phyloP scores from a whole-genome alignment of 2,329 filamentous ascomycete species.

The Ophiosphaerella korrae region DNA sequence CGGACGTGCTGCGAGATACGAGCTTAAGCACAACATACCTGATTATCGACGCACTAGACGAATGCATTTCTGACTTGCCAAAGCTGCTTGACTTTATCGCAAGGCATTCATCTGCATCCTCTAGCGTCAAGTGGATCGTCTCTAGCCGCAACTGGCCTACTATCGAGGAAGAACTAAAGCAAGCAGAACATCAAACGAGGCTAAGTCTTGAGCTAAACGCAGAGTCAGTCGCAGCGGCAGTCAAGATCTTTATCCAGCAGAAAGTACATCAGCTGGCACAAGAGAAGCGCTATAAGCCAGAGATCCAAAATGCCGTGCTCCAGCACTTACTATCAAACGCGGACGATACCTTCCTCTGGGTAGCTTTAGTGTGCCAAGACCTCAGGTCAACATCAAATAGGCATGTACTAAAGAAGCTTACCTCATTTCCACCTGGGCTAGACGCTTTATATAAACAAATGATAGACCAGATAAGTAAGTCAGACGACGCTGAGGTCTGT shows the following conservation, averaged over 20 bases:
- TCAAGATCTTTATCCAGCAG: constrained; percentile 45
- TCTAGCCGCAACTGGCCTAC: constrained; percentile 14
- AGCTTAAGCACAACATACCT: constrained; percentile 7
- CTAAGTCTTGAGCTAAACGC: constrained; percentile 34
- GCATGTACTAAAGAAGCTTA: constrained; percentile 1
- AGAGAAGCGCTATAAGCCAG: constrained; percentile 45
- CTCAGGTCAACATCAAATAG: constrained; percentile 35
- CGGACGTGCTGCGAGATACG: constrained; percentile 51
- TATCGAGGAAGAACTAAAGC: constrained; percentile 41
- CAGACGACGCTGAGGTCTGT: constrained; percentile 27
- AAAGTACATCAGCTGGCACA: constrained; percentile 39
- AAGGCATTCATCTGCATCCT: constrained; percentile 9
- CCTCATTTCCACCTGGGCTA: constrained; percentile 39
- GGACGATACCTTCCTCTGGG: too few relatives aligned
- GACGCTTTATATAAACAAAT: constrained; percentile 48
- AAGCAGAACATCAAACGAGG: background rate
- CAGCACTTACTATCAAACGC: too few relatives aligned
- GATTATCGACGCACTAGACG: constrained; percentile 15
- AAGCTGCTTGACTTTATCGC: background rate
- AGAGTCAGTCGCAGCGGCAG: constrained; percentile 39
- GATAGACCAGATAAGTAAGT: constrained; percentile 38
- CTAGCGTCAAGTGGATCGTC: background rate
- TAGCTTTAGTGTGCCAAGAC: constrained; percentile 1
- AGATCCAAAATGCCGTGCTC: background rate
- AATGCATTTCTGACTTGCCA: constrained; percentile 6